phyloP scores from a whole-genome alignment of 768 basidiomycete species.

The Lentinula detonsa region DNA sequence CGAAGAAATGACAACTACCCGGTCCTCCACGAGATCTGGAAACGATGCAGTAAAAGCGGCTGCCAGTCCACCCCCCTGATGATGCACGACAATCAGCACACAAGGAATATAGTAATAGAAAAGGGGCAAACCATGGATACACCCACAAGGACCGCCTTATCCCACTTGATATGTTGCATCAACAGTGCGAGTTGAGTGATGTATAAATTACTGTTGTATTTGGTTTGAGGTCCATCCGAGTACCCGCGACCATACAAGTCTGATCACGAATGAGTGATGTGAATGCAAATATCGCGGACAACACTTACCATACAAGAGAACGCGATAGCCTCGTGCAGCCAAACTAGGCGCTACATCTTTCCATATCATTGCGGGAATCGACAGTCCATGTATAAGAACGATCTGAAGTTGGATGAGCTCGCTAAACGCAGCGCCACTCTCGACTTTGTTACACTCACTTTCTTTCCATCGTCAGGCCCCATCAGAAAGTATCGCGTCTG shows the following conservation, averaged over 20 bases:
- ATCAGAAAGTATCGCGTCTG: constrained; percentile 75
- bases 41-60: constrained; percentile 67
- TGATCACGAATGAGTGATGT: constrained; percentile 18
- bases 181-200: constrained; percentile 78
- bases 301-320: constrained; percentile 64
- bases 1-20: constrained; percentile 61
- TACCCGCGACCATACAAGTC: constrained; percentile 83
- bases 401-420: constrained; percentile 35
- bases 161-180: constrained; percentile 74
- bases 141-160: constrained; percentile 57
- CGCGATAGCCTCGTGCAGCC: constrained; percentile 58
- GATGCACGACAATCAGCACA: not conserved
- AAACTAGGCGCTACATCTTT: constrained; percentile 66
- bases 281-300: not conserved
- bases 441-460: constrained; percentile 33
- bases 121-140: constrained; percentile 61
- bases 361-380: constrained; percentile 74
- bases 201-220: constrained; percentile 60
- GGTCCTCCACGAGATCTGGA: constrained; percentile 62
- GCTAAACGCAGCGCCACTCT: constrained; percentile 1
- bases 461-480: constrained; percentile 62
- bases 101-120: not conserved
- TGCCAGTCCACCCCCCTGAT: constrained; percentile 68
- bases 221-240: constrained; percentile 70
- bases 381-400: constrained; percentile 73